A percentile compares a stretch with the other conserved stretches of the same genome.
Evolutionary conservation across 2,329 filamentous ascomycete genomes (phyloP).

Genomic region (Aspergillus neotritici): DNA sequence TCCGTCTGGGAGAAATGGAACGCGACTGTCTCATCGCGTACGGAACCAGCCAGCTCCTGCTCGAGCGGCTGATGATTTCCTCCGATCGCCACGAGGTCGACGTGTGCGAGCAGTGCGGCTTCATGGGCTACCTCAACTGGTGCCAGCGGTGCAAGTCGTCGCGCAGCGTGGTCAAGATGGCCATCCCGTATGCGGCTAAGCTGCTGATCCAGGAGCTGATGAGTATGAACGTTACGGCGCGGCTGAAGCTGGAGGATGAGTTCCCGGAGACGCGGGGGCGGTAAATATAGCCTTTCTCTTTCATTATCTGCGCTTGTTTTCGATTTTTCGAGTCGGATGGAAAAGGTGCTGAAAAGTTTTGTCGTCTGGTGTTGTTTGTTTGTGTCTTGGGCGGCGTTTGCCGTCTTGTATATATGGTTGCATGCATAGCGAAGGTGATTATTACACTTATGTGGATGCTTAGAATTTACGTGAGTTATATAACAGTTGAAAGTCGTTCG

Average conservation of each 20-base stretch:
- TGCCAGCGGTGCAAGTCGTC: constrained; percentile 89
- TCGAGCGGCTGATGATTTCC: constrained; percentile 91
- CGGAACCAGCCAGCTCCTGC: constrained; percentile 81
- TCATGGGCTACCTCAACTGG: constrained; percentile 94
- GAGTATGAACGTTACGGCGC: constrained; percentile 97
- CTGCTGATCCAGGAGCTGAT: constrained; percentile 90
- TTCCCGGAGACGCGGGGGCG: constrained; percentile 58
- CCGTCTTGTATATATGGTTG: constrained; percentile 11
- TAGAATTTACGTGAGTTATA: too few species aligned
- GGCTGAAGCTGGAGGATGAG: constrained; percentile 85
- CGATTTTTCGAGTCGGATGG: too few species aligned
- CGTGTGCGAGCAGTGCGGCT: constrained; percentile 86
- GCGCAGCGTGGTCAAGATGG: constrained; percentile 81
- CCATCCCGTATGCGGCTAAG: constrained; percentile 96
- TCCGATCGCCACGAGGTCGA: constrained; percentile 88
- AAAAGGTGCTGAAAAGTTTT: too few species aligned
- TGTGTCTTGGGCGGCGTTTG: constrained; percentile 5
- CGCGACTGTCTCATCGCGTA: constrained; percentile 97
- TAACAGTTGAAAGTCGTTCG: too few species aligned
- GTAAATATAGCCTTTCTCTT: constrained; percentile 14
- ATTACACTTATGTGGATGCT: constrained; percentile 4
- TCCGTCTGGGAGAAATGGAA: constrained; percentile 97
- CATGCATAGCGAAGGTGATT: constrained; percentile 22
- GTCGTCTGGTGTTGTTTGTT: background rate
- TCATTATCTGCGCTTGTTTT: too few species aligned